Evolutionary conservation across 805 yeast genomes (phyloP), one percentile per base, ranked within the genome.

Genomic region (Saccharomycopsis amapae): DNA sequence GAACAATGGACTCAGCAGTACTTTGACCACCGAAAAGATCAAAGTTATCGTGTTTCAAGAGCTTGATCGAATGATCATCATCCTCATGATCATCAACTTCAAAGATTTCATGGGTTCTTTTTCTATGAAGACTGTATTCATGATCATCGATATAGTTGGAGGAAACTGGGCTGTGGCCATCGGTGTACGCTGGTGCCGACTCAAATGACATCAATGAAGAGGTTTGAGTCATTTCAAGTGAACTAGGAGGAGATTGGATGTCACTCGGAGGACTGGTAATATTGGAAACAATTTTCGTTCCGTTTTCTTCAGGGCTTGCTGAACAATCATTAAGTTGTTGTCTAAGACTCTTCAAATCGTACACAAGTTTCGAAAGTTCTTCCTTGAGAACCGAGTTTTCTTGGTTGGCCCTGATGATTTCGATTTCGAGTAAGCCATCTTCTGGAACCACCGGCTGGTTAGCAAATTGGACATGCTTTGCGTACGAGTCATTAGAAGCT

Each of bases 291-390:
- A 12, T 10, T 10, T n/a, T 18, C 7, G 17, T 33, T n/a, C 9
- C 10, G 13, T 9, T 33, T 13, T 36, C 39, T 18, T 12, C 19
- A 7, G 26, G 12, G 15, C 24, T 36, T 19, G 23, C 23, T 13
- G 24, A 5, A 22, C 24, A 36, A 31, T 9, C 20, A 20, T 37
- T 20, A 17, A 50, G 46, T 30, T 45, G 46, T n/a, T 38, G 36
- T 41, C 67, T 62, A 31, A 71, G 48, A 13, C 54, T 48, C 49
- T 70, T 71, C 55, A 71, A 57, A 49, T 68, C 72, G 6, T 69
- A 62, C 2, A 71, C 76, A 7, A 71, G 58, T 46, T 63, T 66
- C 13, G 72, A 67, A 5, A 71, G 67, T 51, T 71, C 72, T 25
- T 64, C 49, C 55, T 71, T 71, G 35, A 71, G 53, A 37, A 59